Base-by-base conservation (phyloP, 768 basidiomycete genomes). In the Tylopilus vinaceipallidus region DNA sequence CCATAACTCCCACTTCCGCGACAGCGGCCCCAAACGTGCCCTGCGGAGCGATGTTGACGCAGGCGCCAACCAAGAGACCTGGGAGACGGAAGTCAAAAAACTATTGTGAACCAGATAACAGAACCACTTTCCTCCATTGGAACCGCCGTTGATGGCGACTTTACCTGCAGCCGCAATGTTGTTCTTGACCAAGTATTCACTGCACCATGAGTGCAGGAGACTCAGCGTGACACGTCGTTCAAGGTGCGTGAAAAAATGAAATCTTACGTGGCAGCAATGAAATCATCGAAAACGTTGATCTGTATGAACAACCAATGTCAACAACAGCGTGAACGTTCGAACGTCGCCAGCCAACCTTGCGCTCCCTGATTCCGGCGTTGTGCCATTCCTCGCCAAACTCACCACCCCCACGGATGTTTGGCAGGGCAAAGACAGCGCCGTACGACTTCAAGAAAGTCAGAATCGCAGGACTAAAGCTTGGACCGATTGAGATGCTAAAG, bases 351-450 rank as follows among this genome's bases (percentile, higher is more conserved):
- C 43, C 44, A 64, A 84, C 85, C 75, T 91, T 91, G 44, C 78
- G 77, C 52, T 89, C 88, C 52, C 73, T 75, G 24, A 74, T 83
- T 2, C 87, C 91, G 20, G 77, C 86, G 35, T 76, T 60, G 63
- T 92, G 89, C 91, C 91, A 93, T n/a, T 82, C 78, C 58, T 91
- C 86, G 13, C 91, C 90, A 54, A 90, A 91, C 61, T 90, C 87
- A 2, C 78, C 77, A 4, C 90, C 90, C 10, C 85, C 85, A 45
- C 86, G 73, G 52, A 84, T 81, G 54, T 75, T 81, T 19, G 77
- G 73, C 29, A 76, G 60, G 4, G 86, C 89, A 26, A 83, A 74
- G 26, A 90, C 68, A 7, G 79, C 84, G 9, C 84, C 79, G 58
- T 88, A 92, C 34, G 73, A 74, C 66, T 87, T 79, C 50, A 89